Percentiles rank a stretch among this genome's conserved stretches.
Conservation (phyloP, 805 yeast species). For the Pichia paraexigua region DNA sequence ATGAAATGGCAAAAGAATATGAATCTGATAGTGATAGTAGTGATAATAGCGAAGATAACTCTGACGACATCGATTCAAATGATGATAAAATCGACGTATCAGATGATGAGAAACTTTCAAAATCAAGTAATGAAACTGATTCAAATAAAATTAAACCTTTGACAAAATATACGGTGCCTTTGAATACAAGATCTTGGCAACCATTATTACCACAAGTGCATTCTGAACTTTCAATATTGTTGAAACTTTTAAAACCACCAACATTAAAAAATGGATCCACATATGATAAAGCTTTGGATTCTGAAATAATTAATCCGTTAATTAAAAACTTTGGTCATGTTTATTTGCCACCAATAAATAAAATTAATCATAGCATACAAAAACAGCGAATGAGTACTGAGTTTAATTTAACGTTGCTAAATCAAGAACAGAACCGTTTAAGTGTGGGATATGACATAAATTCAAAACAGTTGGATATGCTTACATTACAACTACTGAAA, state of each 20-base stretch:
- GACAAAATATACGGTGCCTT: constrained; percentile 7
- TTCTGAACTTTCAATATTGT: constrained; percentile 5
- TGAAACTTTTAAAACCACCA: constrained; percentile 7
- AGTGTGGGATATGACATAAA: constrained; percentile 21
- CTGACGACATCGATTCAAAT: constrained; percentile 4
- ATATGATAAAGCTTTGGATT: constrained; percentile 9
- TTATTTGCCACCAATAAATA: constrained; percentile 20
- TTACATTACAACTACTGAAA: constrained; percentile 16
- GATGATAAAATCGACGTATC: neutral
- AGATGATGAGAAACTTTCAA: neutral
- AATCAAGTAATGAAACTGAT: neutral
- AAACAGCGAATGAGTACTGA: constrained; percentile 12
- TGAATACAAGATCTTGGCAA: constrained; percentile 6
- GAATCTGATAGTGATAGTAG: neutral
- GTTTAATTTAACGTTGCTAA: constrained; percentile 21
- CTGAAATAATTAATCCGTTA: constrained; percentile 17
- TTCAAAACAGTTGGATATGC: constrained; percentile 20
- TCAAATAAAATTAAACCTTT: neutral
- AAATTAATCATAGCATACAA: neutral
- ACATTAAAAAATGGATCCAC: neutral
- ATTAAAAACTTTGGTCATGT: constrained; percentile 15
- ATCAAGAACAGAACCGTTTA: constrained; percentile 17
- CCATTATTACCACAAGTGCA: constrained; percentile 4
- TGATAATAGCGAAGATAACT: neutral
- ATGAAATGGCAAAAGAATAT: neutral